phyloP scores from a whole-genome alignment of 2,329 filamentous ascomycete genomes.

The Pseudohalonectria lignicola region DNA sequence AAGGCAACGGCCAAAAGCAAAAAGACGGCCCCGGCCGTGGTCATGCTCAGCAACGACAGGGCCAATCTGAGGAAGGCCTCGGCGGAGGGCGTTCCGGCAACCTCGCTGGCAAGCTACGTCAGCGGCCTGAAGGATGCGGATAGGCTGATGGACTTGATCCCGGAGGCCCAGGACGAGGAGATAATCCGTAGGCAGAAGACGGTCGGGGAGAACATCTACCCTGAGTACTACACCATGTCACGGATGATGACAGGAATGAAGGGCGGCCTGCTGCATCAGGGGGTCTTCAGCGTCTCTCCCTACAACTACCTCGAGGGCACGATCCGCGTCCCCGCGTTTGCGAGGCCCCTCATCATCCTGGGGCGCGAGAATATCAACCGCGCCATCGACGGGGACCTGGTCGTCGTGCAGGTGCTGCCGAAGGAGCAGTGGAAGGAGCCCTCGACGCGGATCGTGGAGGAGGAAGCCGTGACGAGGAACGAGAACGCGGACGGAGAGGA shows the following conservation, averaged over 20 bases:
- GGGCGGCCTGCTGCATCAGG: conserved; percentile 81
- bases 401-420: conserved; percentile 86
- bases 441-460: conserved; percentile 91
- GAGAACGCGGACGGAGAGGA: conserved; percentile 76
- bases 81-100: conserved; percentile 59
- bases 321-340: conserved; percentile 80
- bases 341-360: conserved; percentile 76
- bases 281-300: conserved; percentile 88
- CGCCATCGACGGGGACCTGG: conserved; percentile 81
- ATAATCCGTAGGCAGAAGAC: conserved; percentile 53
- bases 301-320: conserved; percentile 97
- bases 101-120: conserved; percentile 69
- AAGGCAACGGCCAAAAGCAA: conserved; percentile 33
- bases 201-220: conserved; percentile 65
- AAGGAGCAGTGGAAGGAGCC: conserved; percentile 96
- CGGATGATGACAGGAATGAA: conserved; percentile 93
- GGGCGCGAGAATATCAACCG: conserved; percentile 95
- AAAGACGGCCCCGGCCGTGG: conserved; percentile 50
- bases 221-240: conserved; percentile 80
- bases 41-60: conserved; percentile 90
- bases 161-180: conserved; percentile 60
- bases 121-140: conserved; percentile 72
- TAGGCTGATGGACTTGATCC: conserved; percentile 85
- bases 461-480: conserved; percentile 82
- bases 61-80: conserved; percentile 78